Conservation (phyloP, 2,329 filamentous ascomycete species). For the Magnaporthiopsis poae region DNA sequence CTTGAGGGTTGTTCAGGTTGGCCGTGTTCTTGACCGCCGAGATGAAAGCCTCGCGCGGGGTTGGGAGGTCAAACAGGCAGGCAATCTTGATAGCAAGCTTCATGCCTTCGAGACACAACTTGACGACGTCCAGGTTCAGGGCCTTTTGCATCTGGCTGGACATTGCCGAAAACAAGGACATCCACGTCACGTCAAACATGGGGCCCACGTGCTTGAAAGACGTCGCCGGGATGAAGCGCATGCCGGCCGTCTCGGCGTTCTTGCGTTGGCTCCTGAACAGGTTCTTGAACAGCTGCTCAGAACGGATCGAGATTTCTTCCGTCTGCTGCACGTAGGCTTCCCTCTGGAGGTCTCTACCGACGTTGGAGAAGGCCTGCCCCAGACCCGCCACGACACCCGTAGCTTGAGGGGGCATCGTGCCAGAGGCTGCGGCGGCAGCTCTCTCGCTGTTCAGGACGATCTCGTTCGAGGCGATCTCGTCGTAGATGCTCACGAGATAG, state of each 20-base stretch:
- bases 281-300: slow-evolving; percentile 82
- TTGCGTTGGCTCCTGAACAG: slow-evolving; percentile 80
- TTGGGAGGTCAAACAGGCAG: slow-evolving; percentile 84
- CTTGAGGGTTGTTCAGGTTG: slow-evolving; percentile 87
- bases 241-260: slow-evolving; percentile 58
- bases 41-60: slow-evolving; percentile 89
- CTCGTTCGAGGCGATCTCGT: slow-evolving; percentile 83
- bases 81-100: slow-evolving; percentile 87
- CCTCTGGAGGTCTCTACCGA: slow-evolving; percentile 79
- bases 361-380: slow-evolving; percentile 81
- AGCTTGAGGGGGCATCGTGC: slow-evolving; percentile 48
- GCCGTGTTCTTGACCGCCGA: slow-evolving; percentile 86
- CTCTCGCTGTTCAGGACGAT: slow-evolving; percentile 91
- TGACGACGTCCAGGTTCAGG: slow-evolving; percentile 85
- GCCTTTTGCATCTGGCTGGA: slow-evolving; percentile 89
- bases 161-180: slow-evolving; percentile 93
- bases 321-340: slow-evolving; percentile 93
- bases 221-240: slow-evolving; percentile 81
- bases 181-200: slow-evolving; percentile 99
- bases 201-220: slow-evolving; percentile 91
- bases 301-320: slow-evolving; percentile 70
- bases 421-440: slow-evolving; percentile 74
- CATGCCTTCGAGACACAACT: slow-evolving; percentile 87
- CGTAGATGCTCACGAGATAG: slow-evolving; percentile 79
- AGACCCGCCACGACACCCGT: slow-evolving; percentile 69